These are phyloP conservation scores for Vinca minor DNA, from an alignment of 257 asterid genomes.

Conservation along the genomic window DNA sequence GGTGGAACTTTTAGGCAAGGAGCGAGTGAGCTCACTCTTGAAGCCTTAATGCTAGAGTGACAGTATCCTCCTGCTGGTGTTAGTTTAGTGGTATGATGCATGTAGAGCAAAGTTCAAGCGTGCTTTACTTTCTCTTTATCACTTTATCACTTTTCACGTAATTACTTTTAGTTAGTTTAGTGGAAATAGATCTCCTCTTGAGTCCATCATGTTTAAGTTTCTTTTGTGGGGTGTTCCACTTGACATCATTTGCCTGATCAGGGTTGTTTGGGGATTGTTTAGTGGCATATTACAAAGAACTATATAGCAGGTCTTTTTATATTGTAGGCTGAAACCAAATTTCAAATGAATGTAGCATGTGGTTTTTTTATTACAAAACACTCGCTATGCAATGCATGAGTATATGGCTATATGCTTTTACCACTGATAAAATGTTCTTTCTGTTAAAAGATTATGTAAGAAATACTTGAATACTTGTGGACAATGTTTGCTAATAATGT, in stretches of 20 bases:
- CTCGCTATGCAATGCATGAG: no score
- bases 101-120: neutral
- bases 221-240: neutral
- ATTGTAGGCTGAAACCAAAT: neutral
- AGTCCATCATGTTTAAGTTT: neutral
- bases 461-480: no score
- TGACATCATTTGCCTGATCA: neutral
- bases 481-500: neutral
- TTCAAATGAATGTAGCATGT: neutral
- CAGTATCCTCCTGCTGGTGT: neutral
- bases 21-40: neutral
- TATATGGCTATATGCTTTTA: no score
- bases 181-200: neutral
- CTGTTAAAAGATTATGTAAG: neutral
- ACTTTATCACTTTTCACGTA: no score
- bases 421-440: neutral
- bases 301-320: neutral
- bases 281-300: neutral
- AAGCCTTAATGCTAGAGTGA: neutral
- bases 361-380: no score
- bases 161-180: neutral
- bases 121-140: neutral
- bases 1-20: neutral
- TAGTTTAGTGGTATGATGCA: neutral
- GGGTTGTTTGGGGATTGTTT: no score